phyloP scores from a whole-genome alignment of 345 rosid species.

The Rhizophora mangle region DNA sequence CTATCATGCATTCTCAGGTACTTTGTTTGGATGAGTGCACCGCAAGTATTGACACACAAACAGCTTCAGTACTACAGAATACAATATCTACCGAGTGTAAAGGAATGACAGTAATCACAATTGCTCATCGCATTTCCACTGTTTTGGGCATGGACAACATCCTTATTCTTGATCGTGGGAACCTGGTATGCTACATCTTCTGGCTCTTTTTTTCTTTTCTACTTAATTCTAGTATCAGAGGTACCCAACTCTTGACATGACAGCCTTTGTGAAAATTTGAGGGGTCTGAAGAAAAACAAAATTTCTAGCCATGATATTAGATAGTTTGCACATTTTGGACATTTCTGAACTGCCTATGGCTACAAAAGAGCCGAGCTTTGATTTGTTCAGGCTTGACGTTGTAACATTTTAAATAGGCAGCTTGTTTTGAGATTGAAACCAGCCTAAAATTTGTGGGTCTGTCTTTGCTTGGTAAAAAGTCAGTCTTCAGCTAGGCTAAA shows the following conservation, averaged over 20 bases:
- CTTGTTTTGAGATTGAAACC: no score
- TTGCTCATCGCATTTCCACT: constrained; percentile 91
- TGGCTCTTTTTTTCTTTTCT: neutral
- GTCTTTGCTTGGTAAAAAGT: no score
- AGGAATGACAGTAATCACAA: constrained; percentile 77
- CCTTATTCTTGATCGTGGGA: constrained; percentile 66
- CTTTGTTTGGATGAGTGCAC: constrained; percentile 97
- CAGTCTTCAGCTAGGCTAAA: no score
- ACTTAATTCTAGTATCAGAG: neutral
- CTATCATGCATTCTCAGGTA: constrained; percentile 37
- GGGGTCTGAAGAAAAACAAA: neutral
- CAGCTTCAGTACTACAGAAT: constrained; percentile 68
- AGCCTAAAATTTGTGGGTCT: no score
- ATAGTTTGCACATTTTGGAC: no score
- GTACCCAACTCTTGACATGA: no score
- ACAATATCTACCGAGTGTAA: constrained; percentile 63
- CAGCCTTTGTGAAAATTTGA: neutral
- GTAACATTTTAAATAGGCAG: no score
- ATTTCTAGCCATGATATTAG: no score
- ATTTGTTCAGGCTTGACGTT: no score
- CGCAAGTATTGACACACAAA: constrained; percentile 66
- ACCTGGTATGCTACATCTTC: constrained; percentile 36
- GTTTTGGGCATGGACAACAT: constrained; percentile 68
- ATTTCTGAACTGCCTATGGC: neutral
- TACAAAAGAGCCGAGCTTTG: neutral